Percentiles rank a stretch among this genome's conserved stretches.
Conservation (phyloP, 495 filamentous ascomycete genomes). For the Cercophora newfieldiana region DNA sequence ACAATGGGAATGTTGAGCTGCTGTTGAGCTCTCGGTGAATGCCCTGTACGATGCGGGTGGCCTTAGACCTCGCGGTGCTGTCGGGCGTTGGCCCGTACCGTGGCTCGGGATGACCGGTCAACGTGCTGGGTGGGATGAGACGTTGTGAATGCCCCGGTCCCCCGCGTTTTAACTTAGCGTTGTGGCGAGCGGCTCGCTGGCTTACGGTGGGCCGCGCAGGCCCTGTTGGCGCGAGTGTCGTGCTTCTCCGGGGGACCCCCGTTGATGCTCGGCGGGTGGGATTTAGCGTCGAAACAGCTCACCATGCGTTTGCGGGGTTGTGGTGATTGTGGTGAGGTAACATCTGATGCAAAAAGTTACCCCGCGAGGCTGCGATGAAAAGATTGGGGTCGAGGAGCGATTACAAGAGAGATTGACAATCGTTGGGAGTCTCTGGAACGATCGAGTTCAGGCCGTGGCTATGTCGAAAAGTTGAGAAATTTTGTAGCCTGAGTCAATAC, state of each 20-base stretch:
- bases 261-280: neutral
- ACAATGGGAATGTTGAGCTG: neutral
- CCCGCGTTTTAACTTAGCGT: conserved; percentile 12
- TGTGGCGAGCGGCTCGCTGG: conserved; percentile 6
- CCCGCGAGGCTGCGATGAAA: neutral
- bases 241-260: conserved; percentile 8
- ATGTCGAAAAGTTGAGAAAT: neutral
- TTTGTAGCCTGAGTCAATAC: neutral
- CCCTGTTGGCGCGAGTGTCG: conserved; percentile 16
- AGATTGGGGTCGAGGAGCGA: neutral
- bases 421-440: neutral
- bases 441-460: neutral
- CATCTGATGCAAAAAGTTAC: neutral
- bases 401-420: neutral
- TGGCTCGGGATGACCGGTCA: conserved; percentile 4
- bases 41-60: neutral
- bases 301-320: conserved; percentile 15
- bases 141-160: neutral
- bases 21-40: neutral
- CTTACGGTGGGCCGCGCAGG: conserved; percentile 7
- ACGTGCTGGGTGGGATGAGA: neutral
- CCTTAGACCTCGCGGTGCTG: neutral
- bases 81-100: conserved; percentile 9
- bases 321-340: conserved; percentile 1
- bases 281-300: conserved; percentile 16